Conservation (phyloP, 75 land plant genomes). For the Adiantum capillusveneris region DNA sequence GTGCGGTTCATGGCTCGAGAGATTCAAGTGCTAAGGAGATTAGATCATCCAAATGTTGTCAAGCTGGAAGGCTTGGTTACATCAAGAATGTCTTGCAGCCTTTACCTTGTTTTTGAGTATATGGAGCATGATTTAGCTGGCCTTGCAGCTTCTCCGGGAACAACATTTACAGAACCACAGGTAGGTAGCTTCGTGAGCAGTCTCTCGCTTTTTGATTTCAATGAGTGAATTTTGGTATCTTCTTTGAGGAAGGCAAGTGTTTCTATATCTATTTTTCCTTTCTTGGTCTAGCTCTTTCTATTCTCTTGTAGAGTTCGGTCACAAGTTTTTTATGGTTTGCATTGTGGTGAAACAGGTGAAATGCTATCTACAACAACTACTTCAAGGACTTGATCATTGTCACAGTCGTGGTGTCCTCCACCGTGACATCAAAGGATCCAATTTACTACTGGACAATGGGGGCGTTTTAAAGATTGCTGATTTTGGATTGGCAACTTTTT, state of each 20-base stretch:
- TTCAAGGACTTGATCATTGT: slow-evolving; percentile 78
- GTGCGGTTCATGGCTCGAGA: slow-evolving; percentile 70
- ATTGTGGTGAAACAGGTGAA: slow-evolving; percentile 41
- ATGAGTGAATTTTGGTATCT: too few relatives aligned
- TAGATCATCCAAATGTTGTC: slow-evolving; percentile 68
- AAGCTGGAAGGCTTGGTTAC: slow-evolving; percentile 69
- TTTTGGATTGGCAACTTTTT: slow-evolving; percentile 70
- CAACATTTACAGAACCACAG: slow-evolving; percentile 65
- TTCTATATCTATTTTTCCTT: too few relatives aligned
- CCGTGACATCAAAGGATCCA: slow-evolving; percentile 79
- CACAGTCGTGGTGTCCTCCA: slow-evolving; percentile 62
- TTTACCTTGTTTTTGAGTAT: slow-evolving; percentile 76
- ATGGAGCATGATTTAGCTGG: slow-evolving; percentile 92
- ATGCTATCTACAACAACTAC: slow-evolving; percentile 66
- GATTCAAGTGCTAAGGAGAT: slow-evolving; percentile 45
- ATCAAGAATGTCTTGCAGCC: slow-evolving; percentile 71
- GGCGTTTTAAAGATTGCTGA: slow-evolving; percentile 82
- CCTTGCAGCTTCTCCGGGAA: slow-evolving; percentile 54
- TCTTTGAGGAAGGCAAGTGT: too few relatives aligned
- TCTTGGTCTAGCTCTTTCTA: too few relatives aligned
- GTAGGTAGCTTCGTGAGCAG: slow-evolving; percentile 13
- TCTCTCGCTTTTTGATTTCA: neutral
- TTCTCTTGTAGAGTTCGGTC: too few relatives aligned
- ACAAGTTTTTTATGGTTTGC: too few relatives aligned
- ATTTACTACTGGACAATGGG: slow-evolving; percentile 56